Percentiles rank a stretch among this genome's conserved stretches.
Conservation (phyloP, 2,329 filamentous ascomycete species). For the Dothistroma septosporum region DNA sequence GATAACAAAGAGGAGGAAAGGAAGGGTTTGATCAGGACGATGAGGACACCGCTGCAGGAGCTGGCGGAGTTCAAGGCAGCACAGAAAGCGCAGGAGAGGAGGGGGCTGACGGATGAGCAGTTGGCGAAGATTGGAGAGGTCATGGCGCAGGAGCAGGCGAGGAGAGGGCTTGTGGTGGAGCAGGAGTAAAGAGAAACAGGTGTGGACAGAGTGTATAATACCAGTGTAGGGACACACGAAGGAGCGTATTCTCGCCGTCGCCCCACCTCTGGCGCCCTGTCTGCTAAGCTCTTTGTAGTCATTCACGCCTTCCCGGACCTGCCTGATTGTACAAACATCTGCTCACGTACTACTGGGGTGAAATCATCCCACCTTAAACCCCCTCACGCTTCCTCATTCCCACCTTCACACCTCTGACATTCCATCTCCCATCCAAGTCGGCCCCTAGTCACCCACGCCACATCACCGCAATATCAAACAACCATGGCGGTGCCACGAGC, state of each 20-base stretch:
- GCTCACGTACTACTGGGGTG: too few relatives aligned
- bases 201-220: conserved; percentile 14
- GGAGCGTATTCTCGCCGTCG: too few relatives aligned
- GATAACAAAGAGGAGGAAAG: conserved; percentile 48
- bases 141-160: conserved; percentile 31
- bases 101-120: conserved; percentile 37
- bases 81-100: conserved; percentile 37
- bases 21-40: conserved; percentile 37
- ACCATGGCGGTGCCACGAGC: not conserved
- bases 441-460: too few relatives aligned
- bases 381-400: too few relatives aligned
- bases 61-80: conserved; percentile 38
- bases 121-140: conserved; percentile 42
- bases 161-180: not conserved
- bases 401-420: too few relatives aligned
- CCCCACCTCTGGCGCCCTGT: too few relatives aligned
- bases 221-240: conserved; percentile 5
- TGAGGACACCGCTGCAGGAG: conserved; percentile 49
- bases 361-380: too few relatives aligned
- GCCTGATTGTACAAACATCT: too few relatives aligned
- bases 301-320: too few relatives aligned
- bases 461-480: too few relatives aligned
- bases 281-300: too few relatives aligned
- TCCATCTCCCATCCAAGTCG: too few relatives aligned
- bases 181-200: not conserved